Percentiles rank a stretch among this genome's conserved stretches.
These are phyloP conservation scores for Hypoxylon lenormandii DNA, from an alignment of 495 filamentous ascomycete genomes.

Conservation along the genomic window DNA sequence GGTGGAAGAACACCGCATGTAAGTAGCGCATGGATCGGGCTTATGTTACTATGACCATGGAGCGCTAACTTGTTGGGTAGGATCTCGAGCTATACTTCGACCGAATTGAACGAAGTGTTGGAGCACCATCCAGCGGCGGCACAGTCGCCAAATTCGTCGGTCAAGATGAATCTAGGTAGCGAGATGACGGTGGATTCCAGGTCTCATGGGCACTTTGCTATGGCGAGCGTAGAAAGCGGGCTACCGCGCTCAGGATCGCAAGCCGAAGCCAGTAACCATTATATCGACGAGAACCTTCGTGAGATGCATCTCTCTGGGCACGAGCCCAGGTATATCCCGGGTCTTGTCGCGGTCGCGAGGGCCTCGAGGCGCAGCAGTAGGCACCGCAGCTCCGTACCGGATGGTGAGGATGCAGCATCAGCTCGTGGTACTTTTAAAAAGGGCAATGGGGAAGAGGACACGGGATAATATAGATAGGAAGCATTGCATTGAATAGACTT, in stretches of 20 bases:
- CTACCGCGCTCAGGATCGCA: conserved; percentile 39
- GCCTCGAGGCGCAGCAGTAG: conserved; percentile 64
- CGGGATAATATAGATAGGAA: not conserved
- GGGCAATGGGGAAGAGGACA: conserved; percentile 29
- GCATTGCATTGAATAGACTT: not conserved
- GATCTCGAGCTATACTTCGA: conserved; percentile 63
- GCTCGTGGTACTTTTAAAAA: conserved; percentile 19
- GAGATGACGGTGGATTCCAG: conserved; percentile 39
- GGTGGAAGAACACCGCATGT: conserved; percentile 84
- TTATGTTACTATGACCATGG: not conserved
- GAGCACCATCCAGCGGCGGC: conserved; percentile 34
- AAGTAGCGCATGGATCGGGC: conserved; percentile 47
- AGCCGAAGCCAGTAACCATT: conserved; percentile 42
- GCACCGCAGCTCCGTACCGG: conserved; percentile 55
- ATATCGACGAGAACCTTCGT: conserved; percentile 39
- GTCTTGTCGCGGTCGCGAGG: conserved; percentile 74
- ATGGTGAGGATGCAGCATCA: conserved; percentile 49
- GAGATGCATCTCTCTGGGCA: conserved; percentile 63
- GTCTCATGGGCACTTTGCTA: conserved; percentile 30
- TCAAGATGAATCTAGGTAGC: conserved; percentile 43
- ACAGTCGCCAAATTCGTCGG: conserved; percentile 48
- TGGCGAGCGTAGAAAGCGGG: conserved; percentile 29
- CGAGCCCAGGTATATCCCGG: conserved; percentile 78
- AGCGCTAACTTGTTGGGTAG: conserved; percentile 45
- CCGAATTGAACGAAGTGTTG: conserved; percentile 28